Conservation (phyloP, 805 yeast species). For the Zygosaccharomyces bisporus region DNA sequence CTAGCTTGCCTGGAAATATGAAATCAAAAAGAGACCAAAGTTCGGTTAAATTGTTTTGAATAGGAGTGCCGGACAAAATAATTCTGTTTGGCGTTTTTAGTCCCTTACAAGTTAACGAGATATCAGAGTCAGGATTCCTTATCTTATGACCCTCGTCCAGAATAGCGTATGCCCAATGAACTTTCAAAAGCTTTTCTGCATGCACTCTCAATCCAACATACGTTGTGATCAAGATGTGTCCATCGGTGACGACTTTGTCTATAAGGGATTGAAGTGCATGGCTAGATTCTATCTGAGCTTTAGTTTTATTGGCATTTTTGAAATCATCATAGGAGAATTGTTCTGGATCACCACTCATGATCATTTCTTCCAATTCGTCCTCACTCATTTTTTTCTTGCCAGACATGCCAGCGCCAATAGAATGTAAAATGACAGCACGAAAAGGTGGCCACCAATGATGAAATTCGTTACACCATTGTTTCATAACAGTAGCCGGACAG, state of each 20-base stretch:
- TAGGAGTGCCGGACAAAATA: constrained; percentile 93
- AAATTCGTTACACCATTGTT: constrained; percentile 95
- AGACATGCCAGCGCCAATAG: constrained; percentile 86
- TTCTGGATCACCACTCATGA: constrained; percentile 38
- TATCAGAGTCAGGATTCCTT: constrained; percentile 87
- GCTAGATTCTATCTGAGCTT: constrained; percentile 32
- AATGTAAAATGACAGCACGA: constrained; percentile 78
- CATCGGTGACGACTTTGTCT: constrained; percentile 57
- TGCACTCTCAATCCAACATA: constrained; percentile 81
- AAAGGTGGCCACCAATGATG: constrained; percentile 99
- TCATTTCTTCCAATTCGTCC: constrained; percentile 49
- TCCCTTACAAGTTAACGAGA: constrained; percentile 81
- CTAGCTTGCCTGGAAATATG: constrained; percentile 89
- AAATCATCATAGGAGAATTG: constrained; percentile 44
- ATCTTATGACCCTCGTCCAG: constrained; percentile 97
- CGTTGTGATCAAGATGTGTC: constrained; percentile 86
- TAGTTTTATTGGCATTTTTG: constrained; percentile 27
- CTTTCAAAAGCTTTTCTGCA: constrained; percentile 56
- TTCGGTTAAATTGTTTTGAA: constrained; percentile 88
- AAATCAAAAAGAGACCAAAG: constrained; percentile 95
- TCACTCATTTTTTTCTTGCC: constrained; percentile 37
- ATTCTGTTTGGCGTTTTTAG: constrained; percentile 79
- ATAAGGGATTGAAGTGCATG: constrained; percentile 31
- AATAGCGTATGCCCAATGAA: constrained; percentile 84
- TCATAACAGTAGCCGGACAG: constrained; percentile 94